A percentile compares a stretch with the other conserved stretches of the same genome.
Conservation (phyloP, 768 basidiomycete species). For the Hygrophoropsis aurantiaca region DNA sequence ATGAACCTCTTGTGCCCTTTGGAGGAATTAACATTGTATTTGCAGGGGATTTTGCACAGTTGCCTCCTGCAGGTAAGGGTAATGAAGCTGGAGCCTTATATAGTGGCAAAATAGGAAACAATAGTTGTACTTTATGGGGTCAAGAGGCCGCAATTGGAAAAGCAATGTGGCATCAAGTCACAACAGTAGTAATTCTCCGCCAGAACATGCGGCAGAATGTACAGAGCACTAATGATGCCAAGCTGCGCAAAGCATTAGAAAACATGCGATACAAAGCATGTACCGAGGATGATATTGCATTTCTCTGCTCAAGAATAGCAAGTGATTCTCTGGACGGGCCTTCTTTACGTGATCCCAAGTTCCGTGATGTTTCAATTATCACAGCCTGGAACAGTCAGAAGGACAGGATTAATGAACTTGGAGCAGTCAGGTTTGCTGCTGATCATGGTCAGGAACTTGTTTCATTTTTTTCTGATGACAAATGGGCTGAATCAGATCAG, state of each 20-base stretch:
- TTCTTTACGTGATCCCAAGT: constrained; percentile 15
- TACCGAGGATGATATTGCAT: constrained; percentile 35
- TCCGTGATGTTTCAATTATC: constrained; percentile 39
- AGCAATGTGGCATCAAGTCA: no score
- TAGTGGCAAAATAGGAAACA: no score
- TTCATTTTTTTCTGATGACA: constrained; percentile 27
- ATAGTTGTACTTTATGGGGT: no score
- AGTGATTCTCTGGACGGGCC: constrained; percentile 6
- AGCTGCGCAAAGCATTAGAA: constrained; percentile 27
- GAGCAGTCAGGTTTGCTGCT: constrained; percentile 29
- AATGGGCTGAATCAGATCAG: not conserved
- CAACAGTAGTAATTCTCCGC: no score
- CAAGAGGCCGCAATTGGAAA: no score
- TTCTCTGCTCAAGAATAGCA: constrained; percentile 27
- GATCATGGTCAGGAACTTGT: constrained; percentile 25
- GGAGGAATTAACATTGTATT: constrained; percentile 43
- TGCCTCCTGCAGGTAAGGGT: constrained; percentile 37
- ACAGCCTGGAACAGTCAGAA: no score
- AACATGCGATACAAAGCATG: constrained; percentile 41
- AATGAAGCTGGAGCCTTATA: no score
- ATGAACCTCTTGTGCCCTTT: no score
- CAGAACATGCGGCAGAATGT: no score
- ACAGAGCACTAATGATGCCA: constrained; percentile 21
- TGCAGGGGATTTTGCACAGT: constrained; percentile 43
- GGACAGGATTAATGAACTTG: constrained; percentile 32